Conservation (phyloP, 129 eudicot species). For the Flaveria trinervia region DNA sequence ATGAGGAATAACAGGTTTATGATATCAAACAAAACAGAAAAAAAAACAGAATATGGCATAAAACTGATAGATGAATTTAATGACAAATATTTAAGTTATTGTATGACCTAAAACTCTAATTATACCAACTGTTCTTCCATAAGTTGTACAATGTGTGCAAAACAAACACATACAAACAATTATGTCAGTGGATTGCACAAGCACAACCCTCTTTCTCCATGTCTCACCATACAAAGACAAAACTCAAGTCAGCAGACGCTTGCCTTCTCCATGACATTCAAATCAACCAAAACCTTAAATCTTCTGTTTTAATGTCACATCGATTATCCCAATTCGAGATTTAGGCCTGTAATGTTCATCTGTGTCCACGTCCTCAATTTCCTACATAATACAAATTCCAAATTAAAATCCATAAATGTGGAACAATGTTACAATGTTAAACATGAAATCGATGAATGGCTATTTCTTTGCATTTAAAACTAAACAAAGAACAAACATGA, state of each 20-base stretch:
- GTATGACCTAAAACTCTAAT: slow-evolving; percentile 32
- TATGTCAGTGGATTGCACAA: slow-evolving; percentile 26
- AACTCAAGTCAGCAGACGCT: neutral
- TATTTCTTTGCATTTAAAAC: neutral
- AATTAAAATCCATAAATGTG: neutral
- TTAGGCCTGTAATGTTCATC: slow-evolving; percentile 86
- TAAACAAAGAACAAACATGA: neutral
- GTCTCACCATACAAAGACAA: neutral
- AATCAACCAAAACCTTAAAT: slow-evolving; percentile 32
- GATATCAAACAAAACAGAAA: neutral
- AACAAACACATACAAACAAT: slow-evolving; percentile 36
- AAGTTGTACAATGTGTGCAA: slow-evolving; percentile 14
- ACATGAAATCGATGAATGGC: too few relatives aligned
- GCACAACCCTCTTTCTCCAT: slow-evolving; percentile 16
- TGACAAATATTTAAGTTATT: slow-evolving; percentile 22
- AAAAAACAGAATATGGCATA: neutral
- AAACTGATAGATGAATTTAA: neutral
- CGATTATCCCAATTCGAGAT: slow-evolving; percentile 68
- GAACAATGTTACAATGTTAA: too few relatives aligned
- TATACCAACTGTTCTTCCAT: slow-evolving; percentile 14
- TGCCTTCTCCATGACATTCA: neutral
- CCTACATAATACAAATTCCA: slow-evolving; percentile 39
- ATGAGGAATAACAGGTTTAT: neutral
- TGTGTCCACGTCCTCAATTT: slow-evolving; percentile 85
- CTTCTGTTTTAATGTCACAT: slow-evolving; percentile 65